phyloP scores from a whole-genome alignment of 23 red algal genomes.

The Gracilaria domingensis region DNA sequence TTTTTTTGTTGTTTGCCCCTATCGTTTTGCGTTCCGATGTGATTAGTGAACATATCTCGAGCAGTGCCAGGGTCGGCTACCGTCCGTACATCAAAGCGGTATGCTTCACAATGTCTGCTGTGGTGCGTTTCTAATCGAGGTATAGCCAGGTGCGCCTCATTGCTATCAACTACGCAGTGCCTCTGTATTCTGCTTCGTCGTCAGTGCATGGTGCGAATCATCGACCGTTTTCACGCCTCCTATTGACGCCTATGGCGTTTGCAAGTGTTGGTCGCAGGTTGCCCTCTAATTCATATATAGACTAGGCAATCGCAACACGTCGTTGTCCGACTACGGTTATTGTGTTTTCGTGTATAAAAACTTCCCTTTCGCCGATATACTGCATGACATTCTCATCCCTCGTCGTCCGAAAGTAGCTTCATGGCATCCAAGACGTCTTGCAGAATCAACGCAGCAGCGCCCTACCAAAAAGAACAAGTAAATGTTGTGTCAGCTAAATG shows the following conservation, averaged over 20 bases:
- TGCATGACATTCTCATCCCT: background rate
- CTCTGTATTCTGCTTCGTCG: too few species aligned
- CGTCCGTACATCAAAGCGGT: background rate
- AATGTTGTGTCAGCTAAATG: background rate
- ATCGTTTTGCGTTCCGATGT: background rate
- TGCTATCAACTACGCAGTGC: background rate
- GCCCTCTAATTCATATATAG: background rate
- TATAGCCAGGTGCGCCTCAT: background rate
- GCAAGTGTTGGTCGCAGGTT: background rate
- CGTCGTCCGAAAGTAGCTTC: background rate
- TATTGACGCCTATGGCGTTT: background rate
- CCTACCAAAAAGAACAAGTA: slow-evolving; percentile 14
- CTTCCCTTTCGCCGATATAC: background rate
- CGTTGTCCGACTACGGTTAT: background rate
- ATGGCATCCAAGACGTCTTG: slow-evolving; percentile 74
- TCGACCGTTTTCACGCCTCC: background rate
- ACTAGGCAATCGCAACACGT: background rate
- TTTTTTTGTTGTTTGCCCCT: background rate
- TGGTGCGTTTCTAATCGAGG: background rate
- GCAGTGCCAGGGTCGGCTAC: too few species aligned
- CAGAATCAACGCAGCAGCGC: slow-evolving; percentile 57
- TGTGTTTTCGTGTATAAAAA: slow-evolving; percentile 25
- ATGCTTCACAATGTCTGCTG: background rate
- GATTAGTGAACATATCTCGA: background rate
- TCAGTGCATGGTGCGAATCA: too few species aligned